phyloP scores from a whole-genome alignment of 106 monocot genomes.

The Xerophyta viscosa region DNA sequence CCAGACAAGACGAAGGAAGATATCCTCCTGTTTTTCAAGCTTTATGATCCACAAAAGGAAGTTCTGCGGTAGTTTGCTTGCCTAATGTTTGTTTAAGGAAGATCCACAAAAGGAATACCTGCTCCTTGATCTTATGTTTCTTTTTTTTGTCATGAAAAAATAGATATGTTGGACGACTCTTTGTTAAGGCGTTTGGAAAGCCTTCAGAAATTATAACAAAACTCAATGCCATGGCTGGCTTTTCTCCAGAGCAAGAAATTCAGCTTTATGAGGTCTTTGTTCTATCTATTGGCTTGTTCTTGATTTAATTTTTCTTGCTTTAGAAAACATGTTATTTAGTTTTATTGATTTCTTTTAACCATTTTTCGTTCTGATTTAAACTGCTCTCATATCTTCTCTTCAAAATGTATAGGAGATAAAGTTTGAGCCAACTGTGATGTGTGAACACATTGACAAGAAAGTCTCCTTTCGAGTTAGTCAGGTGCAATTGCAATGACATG shows the following conservation, averaged over 20 bases:
- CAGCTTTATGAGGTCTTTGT: slow-evolving; percentile 79
- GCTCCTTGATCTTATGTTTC: slow-evolving; percentile 1
- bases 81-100: neutral
- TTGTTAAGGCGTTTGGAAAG: slow-evolving; percentile 77
- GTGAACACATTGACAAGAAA: slow-evolving; percentile 84
- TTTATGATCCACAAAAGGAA: slow-evolving; percentile 88
- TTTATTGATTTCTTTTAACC: too few relatives aligned
- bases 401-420: slow-evolving; percentile 75
- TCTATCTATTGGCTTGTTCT: neutral
- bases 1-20: slow-evolving; percentile 91
- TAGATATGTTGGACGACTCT: slow-evolving; percentile 79
- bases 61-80: slow-evolving; percentile 57
- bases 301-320: too few relatives aligned
- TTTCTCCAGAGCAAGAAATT: slow-evolving; percentile 71
- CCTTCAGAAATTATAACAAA: slow-evolving; percentile 74
- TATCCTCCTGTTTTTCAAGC: slow-evolving; percentile 89
- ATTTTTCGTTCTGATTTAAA: neutral
- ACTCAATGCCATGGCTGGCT: slow-evolving; percentile 93
- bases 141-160: neutral
- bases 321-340: too few relatives aligned
- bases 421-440: slow-evolving; percentile 97
- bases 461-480: slow-evolving; percentile 71
- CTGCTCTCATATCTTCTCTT: neutral
- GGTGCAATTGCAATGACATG: slow-evolving; percentile 24
- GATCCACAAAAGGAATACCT: too few relatives aligned